Evolutionary conservation across 1,139 yeast species (phyloP).

Genomic region (Lodderomyces parapsilosis): DNA sequence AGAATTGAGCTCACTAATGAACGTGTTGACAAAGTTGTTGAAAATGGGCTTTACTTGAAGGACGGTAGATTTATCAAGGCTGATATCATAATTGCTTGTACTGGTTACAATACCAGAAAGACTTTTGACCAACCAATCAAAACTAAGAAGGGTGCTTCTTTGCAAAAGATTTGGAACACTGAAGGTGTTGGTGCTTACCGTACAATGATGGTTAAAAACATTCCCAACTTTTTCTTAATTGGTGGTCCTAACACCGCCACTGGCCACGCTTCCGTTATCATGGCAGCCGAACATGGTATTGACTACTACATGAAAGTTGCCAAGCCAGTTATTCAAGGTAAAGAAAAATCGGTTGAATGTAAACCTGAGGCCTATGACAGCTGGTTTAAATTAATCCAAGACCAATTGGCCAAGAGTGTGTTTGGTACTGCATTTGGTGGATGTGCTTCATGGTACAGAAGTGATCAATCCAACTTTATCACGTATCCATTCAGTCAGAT

Average conservation of each 20-base stretch:
- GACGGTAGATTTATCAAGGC: slow-evolving; percentile 31
- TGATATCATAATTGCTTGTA: slow-evolving; percentile 46
- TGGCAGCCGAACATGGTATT: slow-evolving; percentile 41
- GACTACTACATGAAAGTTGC: slow-evolving; percentile 26
- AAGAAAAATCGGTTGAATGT: slow-evolving; percentile 30
- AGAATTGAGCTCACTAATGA: slow-evolving; percentile 27
- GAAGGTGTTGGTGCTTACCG: slow-evolving; percentile 39
- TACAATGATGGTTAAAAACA: slow-evolving; percentile 31
- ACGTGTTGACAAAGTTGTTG: slow-evolving; percentile 28
- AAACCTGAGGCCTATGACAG: slow-evolving; percentile 33
- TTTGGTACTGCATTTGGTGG: slow-evolving; percentile 46
- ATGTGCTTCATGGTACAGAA: slow-evolving; percentile 42
- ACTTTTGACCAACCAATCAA: slow-evolving; percentile 23
- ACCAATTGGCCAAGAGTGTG: slow-evolving; percentile 27
- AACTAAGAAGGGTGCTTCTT: slow-evolving; percentile 28
- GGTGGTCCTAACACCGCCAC: slow-evolving; percentile 47
- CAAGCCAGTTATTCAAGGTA: slow-evolving; percentile 29
- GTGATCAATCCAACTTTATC: slow-evolving; percentile 29
- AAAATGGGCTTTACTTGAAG: slow-evolving; percentile 29
- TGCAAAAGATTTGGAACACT: slow-evolving; percentile 25
- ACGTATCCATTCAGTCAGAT: slow-evolving; percentile 43
- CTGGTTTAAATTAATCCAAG: slow-evolving; percentile 34
- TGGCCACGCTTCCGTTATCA: slow-evolving; percentile 44
- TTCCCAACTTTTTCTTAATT: slow-evolving; percentile 37
- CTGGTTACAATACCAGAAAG: slow-evolving; percentile 34